Conservation (phyloP, 129 eudicot species). For the Kitagawia praeruptora region DNA sequence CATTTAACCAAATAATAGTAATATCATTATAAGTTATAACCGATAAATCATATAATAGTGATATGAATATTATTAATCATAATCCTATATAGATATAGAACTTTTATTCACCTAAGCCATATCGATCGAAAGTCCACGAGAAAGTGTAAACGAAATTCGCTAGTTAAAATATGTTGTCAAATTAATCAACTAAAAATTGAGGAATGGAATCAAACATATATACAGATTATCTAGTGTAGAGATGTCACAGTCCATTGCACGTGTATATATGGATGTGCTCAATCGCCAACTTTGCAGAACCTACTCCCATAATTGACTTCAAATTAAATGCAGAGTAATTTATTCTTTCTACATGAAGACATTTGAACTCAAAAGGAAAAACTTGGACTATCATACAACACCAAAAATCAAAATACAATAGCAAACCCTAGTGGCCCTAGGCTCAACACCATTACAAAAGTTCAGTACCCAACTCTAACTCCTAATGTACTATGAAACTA, state of each 20-base stretch:
- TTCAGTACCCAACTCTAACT: conserved; percentile 21
- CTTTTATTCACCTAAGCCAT: too few species aligned
- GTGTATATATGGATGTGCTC: background rate
- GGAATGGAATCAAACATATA: too few species aligned
- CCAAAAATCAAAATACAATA: conserved; percentile 18
- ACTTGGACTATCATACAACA: conserved; percentile 39
- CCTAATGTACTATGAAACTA: conserved; percentile 18
- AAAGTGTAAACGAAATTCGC: too few species aligned
- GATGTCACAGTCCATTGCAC: background rate
- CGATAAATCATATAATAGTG: too few species aligned
- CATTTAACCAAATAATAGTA: too few species aligned
- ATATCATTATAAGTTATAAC: too few species aligned
- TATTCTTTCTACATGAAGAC: conserved; percentile 11
- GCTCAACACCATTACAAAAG: conserved; percentile 11
- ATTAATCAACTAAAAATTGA: too few species aligned
- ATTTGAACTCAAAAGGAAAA: conserved; percentile 9
- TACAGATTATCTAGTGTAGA: too few species aligned
- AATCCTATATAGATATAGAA: too few species aligned
- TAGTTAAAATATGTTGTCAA: too few species aligned
- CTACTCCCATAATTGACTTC: background rate
- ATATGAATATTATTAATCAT: too few species aligned
- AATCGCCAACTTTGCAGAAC: background rate
- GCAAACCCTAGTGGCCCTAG: conserved; percentile 19
- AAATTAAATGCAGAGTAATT: background rate
- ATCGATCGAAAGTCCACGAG: too few species aligned